Base-by-base conservation (phyloP, 163 green algal genomes). In the Prototheca cutis region DNA sequence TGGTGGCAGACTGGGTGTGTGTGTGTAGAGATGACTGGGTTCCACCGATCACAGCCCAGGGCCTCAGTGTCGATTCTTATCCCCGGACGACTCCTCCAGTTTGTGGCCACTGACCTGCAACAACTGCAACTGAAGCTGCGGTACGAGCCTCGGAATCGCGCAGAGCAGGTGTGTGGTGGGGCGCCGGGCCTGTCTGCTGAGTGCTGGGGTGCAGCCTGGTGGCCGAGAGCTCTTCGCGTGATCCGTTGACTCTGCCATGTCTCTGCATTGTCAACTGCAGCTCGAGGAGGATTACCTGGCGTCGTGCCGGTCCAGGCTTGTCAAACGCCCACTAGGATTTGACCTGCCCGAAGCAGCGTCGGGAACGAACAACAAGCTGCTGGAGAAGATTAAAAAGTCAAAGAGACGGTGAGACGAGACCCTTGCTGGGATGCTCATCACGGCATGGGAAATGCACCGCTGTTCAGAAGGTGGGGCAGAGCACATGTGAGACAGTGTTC, bases 51-150 rank as follows among this genome's bases (percentile, higher is more conserved):
- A n/a, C n/a, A n/a, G n/a, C n/a, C n/a, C n/a, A n/a, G n/a, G n/a
- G n/a, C n/a, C n/a, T n/a, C n/a, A n/a, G n/a, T n/a, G n/a, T n/a
- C n/a, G 42, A 24, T 5, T 47, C 7, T 32, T 6, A n/a, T n/a
- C n/a, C n/a, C n/a, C n/a, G n/a, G n/a, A n/a, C n/a, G n/a, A n/a
- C n/a, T n/a, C n/a, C n/a, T 56, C 56, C 68, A 78, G 66, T 81
- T 78, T 55, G 55, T 70, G 21, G 71, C 73, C 30, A 77, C 66
- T 2, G 74, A 84, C 49, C 40, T 67, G 48, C 77, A 84, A 65
- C 75, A 80, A 65, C 65, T 79, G 25, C 74, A 84, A 60, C 67
- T 84, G 28, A 71, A 70, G 54, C 62, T 67, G 51, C 63, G 64
- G 33, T 61, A 76, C 45, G 70, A 80, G 36, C 66, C 73, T 3